phyloP scores from a whole-genome alignment of 164 flowering plant genomes.

The Cinnamomum chago region DNA sequence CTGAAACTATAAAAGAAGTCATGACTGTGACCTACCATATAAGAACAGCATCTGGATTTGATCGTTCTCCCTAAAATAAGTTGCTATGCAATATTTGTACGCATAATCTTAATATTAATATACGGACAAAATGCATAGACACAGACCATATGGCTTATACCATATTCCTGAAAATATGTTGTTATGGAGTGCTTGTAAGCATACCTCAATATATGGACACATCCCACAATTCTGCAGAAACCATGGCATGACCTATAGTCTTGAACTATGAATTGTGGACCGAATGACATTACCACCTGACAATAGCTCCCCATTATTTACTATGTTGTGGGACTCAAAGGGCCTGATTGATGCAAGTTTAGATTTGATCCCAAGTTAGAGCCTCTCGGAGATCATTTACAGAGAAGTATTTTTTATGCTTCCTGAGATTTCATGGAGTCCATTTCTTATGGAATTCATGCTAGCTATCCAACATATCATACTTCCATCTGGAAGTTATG shows the following conservation, averaged over 20 bases:
- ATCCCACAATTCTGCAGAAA: background rate
- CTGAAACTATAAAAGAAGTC: background rate
- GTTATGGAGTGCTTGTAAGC: too few species aligned
- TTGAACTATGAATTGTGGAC: background rate
- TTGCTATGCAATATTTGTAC: too few species aligned
- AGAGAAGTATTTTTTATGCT: background rate
- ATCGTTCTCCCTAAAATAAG: background rate
- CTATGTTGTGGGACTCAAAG: background rate
- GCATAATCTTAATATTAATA: too few species aligned
- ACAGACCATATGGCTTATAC: too few species aligned
- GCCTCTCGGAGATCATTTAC: background rate
- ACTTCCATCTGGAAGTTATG: background rate
- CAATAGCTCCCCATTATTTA: background rate
- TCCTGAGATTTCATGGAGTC: background rate
- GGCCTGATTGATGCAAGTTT: too few species aligned
- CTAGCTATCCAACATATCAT: background rate
- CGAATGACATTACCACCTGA: background rate
- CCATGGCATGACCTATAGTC: background rate
- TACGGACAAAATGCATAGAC: too few species aligned
- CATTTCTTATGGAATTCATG: background rate
- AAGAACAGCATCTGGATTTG: background rate
- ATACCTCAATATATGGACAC: background rate
- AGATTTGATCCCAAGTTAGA: background rate
- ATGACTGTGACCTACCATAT: background rate
- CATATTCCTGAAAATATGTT: too few species aligned